These are phyloP conservation scores for Mortierella alpina DNA, from an alignment of 192 early-diverging fungal genomes.

Conservation along the genomic window DNA sequence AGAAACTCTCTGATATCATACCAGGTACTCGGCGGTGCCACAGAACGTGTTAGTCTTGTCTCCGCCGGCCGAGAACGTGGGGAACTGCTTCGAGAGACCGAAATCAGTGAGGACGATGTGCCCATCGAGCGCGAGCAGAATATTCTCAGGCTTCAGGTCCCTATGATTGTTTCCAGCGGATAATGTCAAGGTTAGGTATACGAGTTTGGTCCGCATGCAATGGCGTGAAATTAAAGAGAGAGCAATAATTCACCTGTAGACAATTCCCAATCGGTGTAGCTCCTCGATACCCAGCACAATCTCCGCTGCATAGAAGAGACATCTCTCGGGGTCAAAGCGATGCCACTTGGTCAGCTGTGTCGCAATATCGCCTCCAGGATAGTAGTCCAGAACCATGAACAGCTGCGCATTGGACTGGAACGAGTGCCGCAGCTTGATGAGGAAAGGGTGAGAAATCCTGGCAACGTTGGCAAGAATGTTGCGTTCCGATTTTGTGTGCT, in stretches of 20 bases:
- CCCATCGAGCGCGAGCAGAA: constrained; percentile 79
- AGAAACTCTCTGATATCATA: constrained; percentile 2
- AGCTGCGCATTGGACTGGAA: constrained; percentile 90
- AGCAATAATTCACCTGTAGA: constrained; percentile 67
- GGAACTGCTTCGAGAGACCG: constrained; percentile 87
- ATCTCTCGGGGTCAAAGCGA: constrained; percentile 74
- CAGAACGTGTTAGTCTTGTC: constrained; percentile 74
- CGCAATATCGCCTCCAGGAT: constrained; percentile 93
- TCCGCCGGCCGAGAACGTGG: constrained; percentile 34
- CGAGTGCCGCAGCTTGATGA: constrained; percentile 88
- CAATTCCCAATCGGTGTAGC: constrained; percentile 87
- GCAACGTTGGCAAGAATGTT: constrained; percentile 78
- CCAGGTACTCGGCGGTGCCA: constrained; percentile 84
- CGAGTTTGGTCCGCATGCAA: neutral
- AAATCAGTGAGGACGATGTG: constrained; percentile 94
- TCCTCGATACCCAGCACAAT: constrained; percentile 89
- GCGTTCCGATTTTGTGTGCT: constrained; percentile 87
- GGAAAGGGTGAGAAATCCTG: constrained; percentile 87
- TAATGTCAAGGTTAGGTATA: neutral
- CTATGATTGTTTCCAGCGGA: constrained; percentile 39
- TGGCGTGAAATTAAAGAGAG: neutral
- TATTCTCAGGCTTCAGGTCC: constrained; percentile 85
- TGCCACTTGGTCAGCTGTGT: constrained; percentile 76
- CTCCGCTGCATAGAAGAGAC: constrained; percentile 89
- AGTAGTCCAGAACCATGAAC: constrained; percentile 92